Base-by-base conservation (phyloP, 805 yeast genomes). In the Saccharomycopsis oosterbeekiorum region DNA sequence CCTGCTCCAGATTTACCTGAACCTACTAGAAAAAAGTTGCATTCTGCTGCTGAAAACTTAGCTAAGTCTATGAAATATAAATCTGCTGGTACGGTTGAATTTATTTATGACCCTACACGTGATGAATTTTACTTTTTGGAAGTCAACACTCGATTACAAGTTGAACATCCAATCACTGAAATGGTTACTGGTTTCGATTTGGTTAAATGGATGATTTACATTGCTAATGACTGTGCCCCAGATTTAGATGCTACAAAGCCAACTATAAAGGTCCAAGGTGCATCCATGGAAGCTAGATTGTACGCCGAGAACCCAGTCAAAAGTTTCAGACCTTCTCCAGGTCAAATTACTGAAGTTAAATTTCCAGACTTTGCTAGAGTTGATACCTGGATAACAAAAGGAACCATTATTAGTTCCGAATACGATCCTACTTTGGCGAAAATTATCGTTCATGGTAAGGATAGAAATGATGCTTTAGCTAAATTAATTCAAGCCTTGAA, bases 71-170 rank as follows among this genome's bases (percentile, higher is more conserved):
- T 94, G 86, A 85, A 89, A 68, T 93, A 94, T 76, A 91, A 89
- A 75, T 85, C 97, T 75, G 99, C 98, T 50, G 99, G 98, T 73
- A 93, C 99, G 6, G 96, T 94, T 68, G 99, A 93, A 75, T 93
- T 85, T 72, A 92, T 93, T 68, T 93, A 89, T 70, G 98, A 94
- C 71, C 86, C 87, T 69, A 79, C 74, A 60, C 78, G 96, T 67
- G 93, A 92, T 71, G 94, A 86, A 71, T 94, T 93, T 73, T 93
- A 93, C 77, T 93, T 93, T 76, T 78, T 93, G 70, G 99, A 93
- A 73, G 98, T 93, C 66, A 93, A 93, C 72, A 96, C 99, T 12
- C 85, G 99, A 71, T 81, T 93, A 68, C 99, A 93, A 74, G 99
- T 93, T 56, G 99, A 93, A 77, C 99, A 93, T 73, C 98, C 98